Base-by-base conservation (phyloP, 176 grass and related monocot genomes). In the Avena insularis region DNA sequence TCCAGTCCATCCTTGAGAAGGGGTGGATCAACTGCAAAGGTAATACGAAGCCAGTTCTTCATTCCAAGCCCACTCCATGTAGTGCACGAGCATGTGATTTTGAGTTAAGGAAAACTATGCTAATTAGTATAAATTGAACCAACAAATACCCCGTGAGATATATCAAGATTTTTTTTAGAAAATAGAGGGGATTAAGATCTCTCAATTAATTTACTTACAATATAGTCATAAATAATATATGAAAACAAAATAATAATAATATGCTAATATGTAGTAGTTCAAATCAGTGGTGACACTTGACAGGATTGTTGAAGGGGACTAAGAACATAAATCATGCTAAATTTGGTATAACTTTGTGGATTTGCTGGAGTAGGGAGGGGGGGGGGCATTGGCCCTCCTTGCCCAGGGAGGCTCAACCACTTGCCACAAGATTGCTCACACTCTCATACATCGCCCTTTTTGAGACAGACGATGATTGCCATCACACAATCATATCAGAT, bases 11-110 rank as follows among this genome's bases (percentile, higher is more conserved):
- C 89, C 83, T 92, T 64, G 9, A 96, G 91, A 65, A 88, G 66
- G 21, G n/a, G 5, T 33, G 83, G 90, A 66, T 92, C 90, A 2
- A 89, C 67, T 0, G 90, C 90, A 21, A 93, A 97, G 6, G 90
- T 93, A 12, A 97, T 48, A 0, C 94, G 88, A 4, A 93, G 80
- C 92, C 92, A 97, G n/a, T 91, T 82, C 62, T 90, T 92, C 87
- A 93, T 90, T 27, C 88, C 87, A 1, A 96, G 48, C 23, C 70
- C 75, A 49, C 78, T 89, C 33, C 94, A 92, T 97, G 85, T 21
- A 75, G 35, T 64, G 14, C 40, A 71, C 35, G 4, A 9, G 17
- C 17, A 50, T 40, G 9, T 40, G 0, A 0, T 68, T 45, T 48
- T 60, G 1, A 14, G 1, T 15, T 57, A 0, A 8, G 43, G 16